A percentile compares a stretch with the other conserved stretches of the same genome.
phyloP scores from a whole-genome alignment of 352 stramenopile genomes.

The Pilasporangium apinafurcum region DNA sequence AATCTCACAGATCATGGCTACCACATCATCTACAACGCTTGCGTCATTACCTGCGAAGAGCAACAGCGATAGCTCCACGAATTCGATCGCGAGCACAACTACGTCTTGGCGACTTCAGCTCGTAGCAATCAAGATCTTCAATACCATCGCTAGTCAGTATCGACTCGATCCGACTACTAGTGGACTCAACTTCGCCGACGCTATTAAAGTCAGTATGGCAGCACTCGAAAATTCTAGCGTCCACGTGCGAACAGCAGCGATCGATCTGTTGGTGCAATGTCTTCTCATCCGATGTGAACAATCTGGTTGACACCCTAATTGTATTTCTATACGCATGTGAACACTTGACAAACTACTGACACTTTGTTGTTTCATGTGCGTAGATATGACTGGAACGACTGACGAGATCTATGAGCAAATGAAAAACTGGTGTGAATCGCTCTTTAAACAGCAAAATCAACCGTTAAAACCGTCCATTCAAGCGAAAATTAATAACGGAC shows the following conservation, averaged over 20 bases:
- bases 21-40: conserved; percentile 5
- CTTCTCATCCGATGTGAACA: conserved; percentile 71
- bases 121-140: conserved; percentile 73
- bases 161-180: conserved; percentile 53
- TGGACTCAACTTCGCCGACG: conserved; percentile 46
- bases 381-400: conserved; percentile 47
- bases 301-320: no score
- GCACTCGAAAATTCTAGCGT: conserved; percentile 71
- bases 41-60: conserved; percentile 13
- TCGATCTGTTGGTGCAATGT: conserved; percentile 68
- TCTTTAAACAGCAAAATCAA: conserved; percentile 71
- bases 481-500: conserved; percentile 76
- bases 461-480: conserved; percentile 68
- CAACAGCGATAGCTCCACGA: neutral
- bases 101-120: conserved; percentile 66
- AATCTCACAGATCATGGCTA: conserved; percentile 43
- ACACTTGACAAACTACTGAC: no score
- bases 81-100: neutral
- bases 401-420: conserved; percentile 72
- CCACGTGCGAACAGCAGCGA: conserved; percentile 59
- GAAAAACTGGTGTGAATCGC: conserved; percentile 62
- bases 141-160: conserved; percentile 73
- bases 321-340: no score
- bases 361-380: neutral
- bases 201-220: conserved; percentile 56